Conservation (phyloP, 75 land plant genomes). For the Picea sitchensis region DNA sequence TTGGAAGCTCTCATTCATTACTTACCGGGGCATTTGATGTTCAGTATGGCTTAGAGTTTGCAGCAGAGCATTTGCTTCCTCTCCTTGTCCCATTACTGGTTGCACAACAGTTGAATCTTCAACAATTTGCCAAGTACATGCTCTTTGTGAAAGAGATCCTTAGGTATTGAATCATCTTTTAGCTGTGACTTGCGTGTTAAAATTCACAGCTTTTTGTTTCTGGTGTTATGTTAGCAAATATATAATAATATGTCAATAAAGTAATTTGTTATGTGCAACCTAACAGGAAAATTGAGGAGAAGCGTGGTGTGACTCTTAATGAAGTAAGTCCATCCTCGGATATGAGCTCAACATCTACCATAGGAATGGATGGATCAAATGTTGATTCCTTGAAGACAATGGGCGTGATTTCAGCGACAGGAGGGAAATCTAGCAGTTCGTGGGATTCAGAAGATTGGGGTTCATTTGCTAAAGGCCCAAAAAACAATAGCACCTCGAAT, state of each 20-base stretch:
- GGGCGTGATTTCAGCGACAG: conserved; percentile 11
- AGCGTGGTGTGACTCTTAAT: conserved; percentile 75
- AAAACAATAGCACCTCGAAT: not conserved
- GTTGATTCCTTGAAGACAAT: conserved; percentile 20
- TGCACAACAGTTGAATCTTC: conserved; percentile 91
- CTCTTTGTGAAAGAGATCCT: conserved; percentile 91
- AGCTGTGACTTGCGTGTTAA: too few species aligned
- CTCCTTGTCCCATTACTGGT: conserved; percentile 74
- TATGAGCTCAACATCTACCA: conserved; percentile 11
- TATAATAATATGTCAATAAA: not conserved
- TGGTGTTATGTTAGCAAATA: too few species aligned
- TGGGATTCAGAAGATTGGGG: conserved; percentile 95
- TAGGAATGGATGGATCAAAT: conserved; percentile 36
- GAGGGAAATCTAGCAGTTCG: conserved; percentile 30
- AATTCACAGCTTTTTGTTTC: too few species aligned
- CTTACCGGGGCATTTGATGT: conserved; percentile 10
- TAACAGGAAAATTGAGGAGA: conserved; percentile 91
- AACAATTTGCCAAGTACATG: conserved; percentile 98
- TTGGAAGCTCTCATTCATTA: conserved; percentile 3
- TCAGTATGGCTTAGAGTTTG: conserved; percentile 85
- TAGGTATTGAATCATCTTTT: conserved; percentile 28
- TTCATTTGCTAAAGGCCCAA: conserved; percentile 27
- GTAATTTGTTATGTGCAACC: not conserved
- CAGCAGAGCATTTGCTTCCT: conserved; percentile 90
- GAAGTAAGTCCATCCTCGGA: conserved; percentile 49